A percentile compares a stretch with the other conserved stretches of the same genome.
These are phyloP conservation scores for Dalechampia spathulata DNA, from an alignment of 441 rosid species.

Conservation along the genomic window DNA sequence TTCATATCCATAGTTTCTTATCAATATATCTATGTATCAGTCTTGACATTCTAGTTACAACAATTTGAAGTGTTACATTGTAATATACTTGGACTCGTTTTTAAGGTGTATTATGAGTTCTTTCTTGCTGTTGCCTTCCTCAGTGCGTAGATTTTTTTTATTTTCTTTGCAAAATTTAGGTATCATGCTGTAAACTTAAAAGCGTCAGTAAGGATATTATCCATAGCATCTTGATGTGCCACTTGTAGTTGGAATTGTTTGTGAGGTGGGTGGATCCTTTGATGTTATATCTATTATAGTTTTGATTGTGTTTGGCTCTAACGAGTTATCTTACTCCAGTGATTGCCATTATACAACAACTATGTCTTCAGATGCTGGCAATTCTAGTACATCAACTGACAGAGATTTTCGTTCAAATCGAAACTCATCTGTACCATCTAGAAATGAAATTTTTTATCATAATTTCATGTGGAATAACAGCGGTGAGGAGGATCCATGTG, in stretches of 20 bases:
- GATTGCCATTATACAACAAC: conserved; percentile 27
- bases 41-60: too few relatives aligned
- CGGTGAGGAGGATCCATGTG: conserved; percentile 34
- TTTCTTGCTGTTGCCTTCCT: not conserved
- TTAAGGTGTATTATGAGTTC: not conserved
- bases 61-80: too few relatives aligned
- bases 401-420: conserved; percentile 26
- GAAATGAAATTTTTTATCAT: conserved; percentile 42
- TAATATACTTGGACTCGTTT: too few relatives aligned
- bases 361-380: conserved; percentile 31
- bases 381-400: conserved; percentile 33
- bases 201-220: not conserved
- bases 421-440: conserved; percentile 31
- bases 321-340: conserved; percentile 30
- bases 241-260: not conserved
- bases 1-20: too few relatives aligned
- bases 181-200: not conserved
- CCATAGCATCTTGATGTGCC: not conserved
- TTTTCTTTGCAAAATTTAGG: not conserved
- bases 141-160: not conserved
- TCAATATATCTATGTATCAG: too few relatives aligned
- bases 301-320: not conserved
- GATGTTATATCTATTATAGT: not conserved
- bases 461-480: conserved; percentile 55
- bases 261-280: not conserved